Evolutionary conservation across 805 yeast genomes (phyloP).

Genomic region (Candida caryicola): DNA sequence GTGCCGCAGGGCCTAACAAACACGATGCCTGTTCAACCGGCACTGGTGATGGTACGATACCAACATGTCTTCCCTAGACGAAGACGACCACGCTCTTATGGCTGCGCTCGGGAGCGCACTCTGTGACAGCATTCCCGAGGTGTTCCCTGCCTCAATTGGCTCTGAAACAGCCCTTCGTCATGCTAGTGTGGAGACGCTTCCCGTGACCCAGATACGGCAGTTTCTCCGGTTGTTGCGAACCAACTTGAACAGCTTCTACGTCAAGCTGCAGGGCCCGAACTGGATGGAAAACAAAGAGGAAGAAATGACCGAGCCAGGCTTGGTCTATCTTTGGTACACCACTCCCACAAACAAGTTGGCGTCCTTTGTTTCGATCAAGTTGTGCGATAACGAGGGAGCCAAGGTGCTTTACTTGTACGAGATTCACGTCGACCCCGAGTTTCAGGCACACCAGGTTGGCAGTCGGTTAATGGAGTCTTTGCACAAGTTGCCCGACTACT

Average conservation of each 20-base stretch:
- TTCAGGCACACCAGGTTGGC: conserved; percentile 40
- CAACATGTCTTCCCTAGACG: no score
- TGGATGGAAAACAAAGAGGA: conserved; percentile 42
- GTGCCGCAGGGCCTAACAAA: no score
- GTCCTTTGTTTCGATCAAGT: conserved; percentile 47
- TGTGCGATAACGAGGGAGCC: conserved; percentile 39
- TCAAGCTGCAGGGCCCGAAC: conserved; percentile 27
- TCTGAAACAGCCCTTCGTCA: neutral
- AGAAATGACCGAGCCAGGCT: conserved; percentile 49
- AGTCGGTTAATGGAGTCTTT: conserved; percentile 32
- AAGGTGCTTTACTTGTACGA: conserved; percentile 53
- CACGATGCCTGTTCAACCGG: no score
- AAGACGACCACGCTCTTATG: conserved; percentile 8
- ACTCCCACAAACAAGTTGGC: conserved; percentile 15
- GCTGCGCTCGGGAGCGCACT: neutral
- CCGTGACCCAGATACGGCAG: neutral
- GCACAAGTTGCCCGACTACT: conserved; percentile 21
- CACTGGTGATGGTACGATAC: no score
- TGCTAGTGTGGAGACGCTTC: conserved; percentile 1
- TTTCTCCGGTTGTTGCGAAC: conserved; percentile 24
- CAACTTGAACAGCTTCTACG: conserved; percentile 29
- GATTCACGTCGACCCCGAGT: conserved; percentile 43
- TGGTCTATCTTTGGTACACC: conserved; percentile 40
- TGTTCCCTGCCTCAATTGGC: neutral
- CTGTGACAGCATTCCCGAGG: neutral